phyloP scores from a whole-genome alignment of 495 filamentous ascomycete species.

The Copromyces sp. region DNA sequence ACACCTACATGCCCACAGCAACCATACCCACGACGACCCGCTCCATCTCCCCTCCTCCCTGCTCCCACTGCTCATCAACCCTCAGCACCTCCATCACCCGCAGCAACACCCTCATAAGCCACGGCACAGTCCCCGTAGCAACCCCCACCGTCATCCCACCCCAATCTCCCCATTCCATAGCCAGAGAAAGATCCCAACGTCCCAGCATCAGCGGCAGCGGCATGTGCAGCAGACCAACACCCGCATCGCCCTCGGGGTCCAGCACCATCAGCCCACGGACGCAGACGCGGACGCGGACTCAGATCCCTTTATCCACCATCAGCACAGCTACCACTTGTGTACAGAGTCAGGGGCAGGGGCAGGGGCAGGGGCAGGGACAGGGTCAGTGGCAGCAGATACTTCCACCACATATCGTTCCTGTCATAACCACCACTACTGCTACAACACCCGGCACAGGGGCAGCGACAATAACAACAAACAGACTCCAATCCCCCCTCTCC shows the following conservation, averaged over 20 bases:
- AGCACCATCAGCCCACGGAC: neutral
- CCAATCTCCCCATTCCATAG: neutral
- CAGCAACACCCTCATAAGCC: neutral
- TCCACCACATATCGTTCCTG: neutral
- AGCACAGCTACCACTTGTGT: neutral
- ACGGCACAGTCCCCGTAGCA: neutral
- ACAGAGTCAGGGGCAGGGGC: neutral
- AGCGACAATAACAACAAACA: neutral
- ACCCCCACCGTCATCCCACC: neutral
- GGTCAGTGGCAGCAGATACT: neutral
- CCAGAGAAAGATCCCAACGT: neutral
- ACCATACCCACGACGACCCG: neutral
- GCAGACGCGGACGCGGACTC: neutral
- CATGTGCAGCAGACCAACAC: neutral
- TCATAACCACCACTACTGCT: neutral
- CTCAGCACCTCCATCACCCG: neutral
- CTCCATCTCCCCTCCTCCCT: neutral
- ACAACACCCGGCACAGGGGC: neutral
- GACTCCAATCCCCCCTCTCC: neutral
- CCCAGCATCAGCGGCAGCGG: neutral
- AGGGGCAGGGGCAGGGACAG: no score
- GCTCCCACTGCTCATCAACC: neutral
- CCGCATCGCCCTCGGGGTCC: neutral
- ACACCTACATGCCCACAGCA: neutral
- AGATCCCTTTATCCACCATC: neutral